Conservation (phyloP, 2,329 filamentous ascomycete genomes). For the Nemania bipapillata region DNA sequence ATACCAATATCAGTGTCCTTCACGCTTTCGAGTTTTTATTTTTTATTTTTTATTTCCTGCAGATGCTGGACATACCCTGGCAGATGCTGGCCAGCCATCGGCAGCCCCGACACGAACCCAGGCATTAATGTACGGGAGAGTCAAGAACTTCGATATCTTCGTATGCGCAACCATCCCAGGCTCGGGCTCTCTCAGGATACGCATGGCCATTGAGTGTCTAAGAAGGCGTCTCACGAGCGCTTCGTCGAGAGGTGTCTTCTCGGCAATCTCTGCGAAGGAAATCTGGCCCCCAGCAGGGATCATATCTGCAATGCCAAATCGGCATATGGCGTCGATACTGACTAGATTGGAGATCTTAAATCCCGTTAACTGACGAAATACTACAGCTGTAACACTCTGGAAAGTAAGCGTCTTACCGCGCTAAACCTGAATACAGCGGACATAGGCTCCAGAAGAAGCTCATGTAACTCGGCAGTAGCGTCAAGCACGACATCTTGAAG, state of each 20-base stretch:
- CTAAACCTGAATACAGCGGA: conserved; percentile 36
- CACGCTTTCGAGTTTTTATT: conserved; percentile 26
- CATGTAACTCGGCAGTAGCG: conserved; percentile 41
- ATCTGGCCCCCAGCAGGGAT: conserved; percentile 43
- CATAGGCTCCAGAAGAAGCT: conserved; percentile 63
- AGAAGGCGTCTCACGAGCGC: conserved; percentile 45
- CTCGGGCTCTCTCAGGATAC: conserved; percentile 48
- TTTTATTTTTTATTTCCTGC: too few species aligned
- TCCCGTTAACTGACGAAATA: conserved; percentile 29
- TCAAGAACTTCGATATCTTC: conserved; percentile 39
- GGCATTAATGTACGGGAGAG: conserved; percentile 31
- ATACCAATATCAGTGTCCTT: conserved; percentile 25
- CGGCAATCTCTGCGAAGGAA: conserved; percentile 39
- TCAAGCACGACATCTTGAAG: conserved; percentile 40
- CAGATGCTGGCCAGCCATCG: conserved; percentile 41
- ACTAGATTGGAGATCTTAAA: conserved; percentile 35
- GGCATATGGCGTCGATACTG: conserved; percentile 45
- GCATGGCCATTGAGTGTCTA: conserved; percentile 48
- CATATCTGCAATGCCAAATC: conserved; percentile 44
- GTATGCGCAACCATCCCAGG: conserved; percentile 49
- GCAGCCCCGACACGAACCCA: conserved; percentile 35
- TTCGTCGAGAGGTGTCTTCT: conserved; percentile 40
- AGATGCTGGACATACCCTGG: too few species aligned
- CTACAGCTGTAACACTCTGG: too few species aligned
- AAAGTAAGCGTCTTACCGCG: conserved; percentile 35